A percentile compares a stretch with the other conserved stretches of the same genome.
Conservation (phyloP, 75 land plant species). For the Pinus albicaulis region DNA sequence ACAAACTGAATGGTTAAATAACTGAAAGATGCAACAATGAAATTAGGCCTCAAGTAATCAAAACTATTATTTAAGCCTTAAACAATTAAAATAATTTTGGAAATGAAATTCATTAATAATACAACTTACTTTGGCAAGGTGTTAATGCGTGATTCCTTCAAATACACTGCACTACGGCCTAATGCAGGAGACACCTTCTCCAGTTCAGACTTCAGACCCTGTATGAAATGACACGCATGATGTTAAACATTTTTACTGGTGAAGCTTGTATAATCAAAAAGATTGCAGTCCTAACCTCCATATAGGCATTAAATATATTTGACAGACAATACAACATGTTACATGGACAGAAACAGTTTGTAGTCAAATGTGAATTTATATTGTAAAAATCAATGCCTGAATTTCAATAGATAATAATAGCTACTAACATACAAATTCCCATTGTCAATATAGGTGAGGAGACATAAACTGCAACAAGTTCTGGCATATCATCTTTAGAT, state of each 20-base stretch:
- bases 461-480: not conserved
- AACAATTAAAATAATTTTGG: not conserved
- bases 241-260: not conserved
- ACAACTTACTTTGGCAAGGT: constrained; percentile 56
- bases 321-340: not conserved
- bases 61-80: not conserved
- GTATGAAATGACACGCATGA: not conserved
- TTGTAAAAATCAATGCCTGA: not conserved
- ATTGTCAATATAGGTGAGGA: not conserved
- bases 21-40: constrained; percentile 22
- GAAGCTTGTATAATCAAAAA: not conserved
- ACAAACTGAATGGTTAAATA: constrained; percentile 97
- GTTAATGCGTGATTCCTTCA: constrained; percentile 80
- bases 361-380: not conserved
- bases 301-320: not conserved
- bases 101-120: not conserved
- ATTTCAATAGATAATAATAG: not conserved
- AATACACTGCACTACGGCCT: constrained; percentile 74
- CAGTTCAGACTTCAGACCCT: constrained; percentile 91
- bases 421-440: not conserved
- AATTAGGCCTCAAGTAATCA: no score
- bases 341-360: not conserved
- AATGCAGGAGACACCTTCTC: constrained; percentile 86
- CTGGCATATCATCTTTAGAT: not conserved
- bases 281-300: not conserved